Conservation (phyloP, 331 rosid genomes). For the Malus hybrid region DNA sequence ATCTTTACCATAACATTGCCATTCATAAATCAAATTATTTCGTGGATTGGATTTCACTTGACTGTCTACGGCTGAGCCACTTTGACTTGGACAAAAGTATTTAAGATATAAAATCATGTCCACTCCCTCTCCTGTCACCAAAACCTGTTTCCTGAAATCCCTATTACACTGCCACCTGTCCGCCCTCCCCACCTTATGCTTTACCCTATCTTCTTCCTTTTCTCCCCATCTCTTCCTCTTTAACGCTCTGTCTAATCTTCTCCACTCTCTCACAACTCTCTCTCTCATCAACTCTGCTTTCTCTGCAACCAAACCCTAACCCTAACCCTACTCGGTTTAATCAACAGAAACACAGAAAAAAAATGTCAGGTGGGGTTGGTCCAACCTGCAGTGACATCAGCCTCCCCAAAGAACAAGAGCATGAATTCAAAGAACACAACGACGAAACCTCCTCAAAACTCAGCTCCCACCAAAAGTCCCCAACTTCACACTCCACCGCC, state of each 20-base stretch:
- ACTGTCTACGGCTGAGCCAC: background rate
- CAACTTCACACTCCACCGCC: background rate
- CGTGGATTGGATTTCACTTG: too few species aligned
- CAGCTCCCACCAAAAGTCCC: background rate
- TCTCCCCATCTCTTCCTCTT: background rate
- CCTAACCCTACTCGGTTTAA: background rate
- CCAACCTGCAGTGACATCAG: conserved; percentile 47
- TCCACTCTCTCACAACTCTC: background rate
- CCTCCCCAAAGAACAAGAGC: conserved; percentile 46
- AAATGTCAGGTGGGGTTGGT: conserved; percentile 88
- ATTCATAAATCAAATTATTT: too few species aligned
- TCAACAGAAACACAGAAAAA: background rate
- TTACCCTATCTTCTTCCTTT: background rate
- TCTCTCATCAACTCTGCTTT: background rate
- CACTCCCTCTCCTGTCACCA: background rate
- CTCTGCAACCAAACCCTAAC: background rate
- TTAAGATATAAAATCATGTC: background rate
- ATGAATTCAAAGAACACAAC: conserved; percentile 4
- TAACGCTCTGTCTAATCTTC: background rate
- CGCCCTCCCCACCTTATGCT: conserved; percentile 1
- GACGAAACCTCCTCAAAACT: conserved; percentile 4
- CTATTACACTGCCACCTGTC: conserved; percentile 18
- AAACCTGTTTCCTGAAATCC: background rate
- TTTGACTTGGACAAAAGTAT: background rate
- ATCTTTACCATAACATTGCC: too few species aligned